Percentiles rank a stretch among this genome's conserved stretches.
phyloP scores from a whole-genome alignment of 2,329 filamentous ascomycete species.

The Penicillium hesseltinei region DNA sequence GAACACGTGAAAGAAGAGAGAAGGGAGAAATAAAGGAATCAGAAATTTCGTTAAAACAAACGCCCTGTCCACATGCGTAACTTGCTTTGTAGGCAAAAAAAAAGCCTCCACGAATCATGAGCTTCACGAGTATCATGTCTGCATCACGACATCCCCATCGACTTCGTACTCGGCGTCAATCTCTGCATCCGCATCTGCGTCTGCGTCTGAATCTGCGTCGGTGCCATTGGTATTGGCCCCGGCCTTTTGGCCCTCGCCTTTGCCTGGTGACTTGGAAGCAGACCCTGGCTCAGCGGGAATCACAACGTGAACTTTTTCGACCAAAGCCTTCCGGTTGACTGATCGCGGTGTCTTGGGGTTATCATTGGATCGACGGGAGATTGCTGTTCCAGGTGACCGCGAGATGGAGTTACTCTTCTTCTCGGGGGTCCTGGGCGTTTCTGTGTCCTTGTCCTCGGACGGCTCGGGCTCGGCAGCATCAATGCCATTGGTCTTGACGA shows the following conservation, averaged over 20 bases:
- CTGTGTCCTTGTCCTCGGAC: conserved; percentile 4
- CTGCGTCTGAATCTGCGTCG: conserved; percentile 25
- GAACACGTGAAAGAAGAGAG: conserved; percentile 3
- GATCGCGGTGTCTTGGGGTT: conserved; percentile 19
- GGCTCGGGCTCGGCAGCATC: conserved; percentile 1
- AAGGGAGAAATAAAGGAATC: conserved; percentile 7
- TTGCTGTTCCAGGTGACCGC: conserved; percentile 17
- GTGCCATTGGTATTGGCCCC: conserved; percentile 21
- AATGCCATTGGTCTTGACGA: conserved; percentile 15
- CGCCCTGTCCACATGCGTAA: conserved; percentile 29
- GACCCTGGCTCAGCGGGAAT: conserved; percentile 28
- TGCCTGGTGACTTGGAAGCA: conserved; percentile 14
- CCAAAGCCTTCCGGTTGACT: conserved; percentile 22
- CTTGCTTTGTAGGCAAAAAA: conserved; percentile 11
- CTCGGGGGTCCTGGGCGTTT: conserved; percentile 14
- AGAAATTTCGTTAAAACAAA: conserved; percentile 15
- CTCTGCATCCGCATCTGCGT: conserved; percentile 32
- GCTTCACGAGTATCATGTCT: conserved; percentile 22
- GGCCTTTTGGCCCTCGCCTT: conserved; percentile 12
- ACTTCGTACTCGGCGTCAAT: conserved; percentile 26
- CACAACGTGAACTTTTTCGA: conserved; percentile 28
- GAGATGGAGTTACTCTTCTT: conserved; percentile 15
- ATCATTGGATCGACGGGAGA: conserved; percentile 14
- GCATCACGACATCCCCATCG: conserved; percentile 32
- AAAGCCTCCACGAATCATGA: conserved; percentile 2